A percentile compares a stretch with the other conserved stretches of the same genome.
phyloP scores from a whole-genome alignment of 2,329 filamentous ascomycete genomes.

The Ceratocystis destructans region DNA sequence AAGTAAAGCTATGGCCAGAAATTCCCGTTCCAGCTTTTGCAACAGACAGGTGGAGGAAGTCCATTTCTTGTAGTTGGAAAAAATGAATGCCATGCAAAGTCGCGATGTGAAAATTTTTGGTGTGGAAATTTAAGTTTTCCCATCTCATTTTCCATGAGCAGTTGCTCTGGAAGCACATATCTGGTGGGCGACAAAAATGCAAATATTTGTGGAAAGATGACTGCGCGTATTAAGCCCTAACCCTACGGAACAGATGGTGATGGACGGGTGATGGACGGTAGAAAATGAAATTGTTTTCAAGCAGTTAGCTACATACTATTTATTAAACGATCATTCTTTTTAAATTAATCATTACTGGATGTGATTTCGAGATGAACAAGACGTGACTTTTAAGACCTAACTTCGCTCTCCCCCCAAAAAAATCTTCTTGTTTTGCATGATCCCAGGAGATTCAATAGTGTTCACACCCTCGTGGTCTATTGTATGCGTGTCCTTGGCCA shows the following conservation, averaged over 20 bases:
- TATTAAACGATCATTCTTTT: no score
- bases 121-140: neutral
- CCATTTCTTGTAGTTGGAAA: neutral
- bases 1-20: neutral
- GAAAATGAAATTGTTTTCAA: no score
- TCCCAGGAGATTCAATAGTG: neutral
- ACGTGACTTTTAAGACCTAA: neutral
- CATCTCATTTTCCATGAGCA: neutral
- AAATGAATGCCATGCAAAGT: neutral
- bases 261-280: no score
- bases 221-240: neutral
- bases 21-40: neutral
- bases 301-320: no score
- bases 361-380: neutral
- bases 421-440: no score
- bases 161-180: neutral
- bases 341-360: no score
- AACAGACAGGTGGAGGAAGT: neutral
- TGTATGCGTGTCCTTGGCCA: conserved; percentile 25
- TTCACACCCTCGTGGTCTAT: neutral
- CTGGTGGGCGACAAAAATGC: neutral
- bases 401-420: neutral
- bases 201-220: no score
- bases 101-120: neutral
- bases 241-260: neutral